A percentile compares a stretch with the other conserved stretches of the same genome.
Evolutionary conservation across 768 basidiomycete species (phyloP).

Genomic region (Suillus ampliporus): DNA sequence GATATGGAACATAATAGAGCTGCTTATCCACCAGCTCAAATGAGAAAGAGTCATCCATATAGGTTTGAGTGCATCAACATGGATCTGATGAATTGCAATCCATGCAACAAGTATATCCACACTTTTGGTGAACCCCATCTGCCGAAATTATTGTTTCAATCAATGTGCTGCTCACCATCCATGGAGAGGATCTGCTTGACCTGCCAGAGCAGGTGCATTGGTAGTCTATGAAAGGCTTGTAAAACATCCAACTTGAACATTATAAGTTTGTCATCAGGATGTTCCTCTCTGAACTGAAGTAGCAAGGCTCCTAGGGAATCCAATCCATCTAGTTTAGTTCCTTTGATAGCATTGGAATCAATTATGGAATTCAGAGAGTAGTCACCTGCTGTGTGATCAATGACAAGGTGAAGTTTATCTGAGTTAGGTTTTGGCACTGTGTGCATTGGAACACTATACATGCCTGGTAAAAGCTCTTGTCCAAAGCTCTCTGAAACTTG

Average conservation of each 20-base stretch:
- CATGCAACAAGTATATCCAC: constrained; percentile 38
- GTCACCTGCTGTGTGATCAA: constrained; percentile 43
- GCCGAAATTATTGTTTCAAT: constrained; percentile 32
- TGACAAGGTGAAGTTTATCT: constrained; percentile 41
- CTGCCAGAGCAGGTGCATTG: constrained; percentile 47
- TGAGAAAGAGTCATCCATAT: constrained; percentile 2
- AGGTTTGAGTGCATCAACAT: not conserved
- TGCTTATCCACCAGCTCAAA: constrained; percentile 15
- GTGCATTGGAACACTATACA: constrained; percentile 46
- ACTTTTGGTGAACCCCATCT: constrained; percentile 23
- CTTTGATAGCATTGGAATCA: constrained; percentile 21
- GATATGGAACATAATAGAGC: constrained; percentile 31
- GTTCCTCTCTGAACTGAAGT: fast-evolving
- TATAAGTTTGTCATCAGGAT: not conserved
- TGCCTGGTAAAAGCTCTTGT: constrained; percentile 39
- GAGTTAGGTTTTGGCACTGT: constrained; percentile 50
- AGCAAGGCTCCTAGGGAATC: constrained; percentile 33
- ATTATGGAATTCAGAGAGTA: constrained; percentile 46
- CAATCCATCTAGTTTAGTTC: constrained; percentile 41
- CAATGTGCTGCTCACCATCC: constrained; percentile 28
- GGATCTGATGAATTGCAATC: constrained; percentile 26
- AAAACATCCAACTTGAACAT: constrained; percentile 46
- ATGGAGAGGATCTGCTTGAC: constrained; percentile 40
- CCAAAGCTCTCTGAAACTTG: constrained; percentile 33
- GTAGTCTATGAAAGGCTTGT: constrained; percentile 42